Base-by-base conservation (phyloP, 2,329 filamentous ascomycete species). In the Verticillium nubilum region DNA sequence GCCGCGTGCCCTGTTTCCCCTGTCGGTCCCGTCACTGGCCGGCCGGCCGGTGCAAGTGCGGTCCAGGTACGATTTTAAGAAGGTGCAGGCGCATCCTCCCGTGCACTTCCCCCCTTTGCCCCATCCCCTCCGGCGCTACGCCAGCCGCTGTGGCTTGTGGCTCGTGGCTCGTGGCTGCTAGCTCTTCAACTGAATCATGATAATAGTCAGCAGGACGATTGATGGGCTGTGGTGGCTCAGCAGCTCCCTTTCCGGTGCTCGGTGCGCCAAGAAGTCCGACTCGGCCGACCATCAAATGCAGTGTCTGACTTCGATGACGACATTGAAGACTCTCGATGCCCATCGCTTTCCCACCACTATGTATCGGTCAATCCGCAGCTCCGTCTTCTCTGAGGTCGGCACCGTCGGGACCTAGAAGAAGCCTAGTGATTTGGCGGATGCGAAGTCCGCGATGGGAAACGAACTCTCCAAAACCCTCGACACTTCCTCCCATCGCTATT, bases 271-370 rank as follows among this genome's bases (percentile, higher is more conserved):
- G 33, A 63, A 29, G 50, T 29, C 60, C 62, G 62, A 63, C 25
- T 5, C 13, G 19, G 54, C 19, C 54, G 23, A 17, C 28, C 2
- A 23, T 33, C 29, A 27, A 23, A 27, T 19, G 52, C 10, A 19
- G 42, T 28, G 19, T 28, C 56, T 23, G 33, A 60, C 19, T 26
- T 63, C 62, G 54, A 63, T 63, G 62, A 63, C 62, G 62, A 63
- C 61, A 58, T 19, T 58, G 57, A 31, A 59, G 28, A 26, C 31
- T 55, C 47, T 58, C 33, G 27, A 13, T 19, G 17, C 42, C 42
- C 31, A 56, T 33, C 52, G 52, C n/a, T 9, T n/a, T 23, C n/a
- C 37, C 19, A 7, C 37, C 17, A n/a, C n/a, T n/a, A 23, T 23
- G 37, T 47, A 47, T 47, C 37, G 37, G 37, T 23, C 37, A 23